These are phyloP conservation scores for Cytospora piceicola DNA, from an alignment of 2,329 filamentous ascomycete genomes.

Conservation along the genomic window DNA sequence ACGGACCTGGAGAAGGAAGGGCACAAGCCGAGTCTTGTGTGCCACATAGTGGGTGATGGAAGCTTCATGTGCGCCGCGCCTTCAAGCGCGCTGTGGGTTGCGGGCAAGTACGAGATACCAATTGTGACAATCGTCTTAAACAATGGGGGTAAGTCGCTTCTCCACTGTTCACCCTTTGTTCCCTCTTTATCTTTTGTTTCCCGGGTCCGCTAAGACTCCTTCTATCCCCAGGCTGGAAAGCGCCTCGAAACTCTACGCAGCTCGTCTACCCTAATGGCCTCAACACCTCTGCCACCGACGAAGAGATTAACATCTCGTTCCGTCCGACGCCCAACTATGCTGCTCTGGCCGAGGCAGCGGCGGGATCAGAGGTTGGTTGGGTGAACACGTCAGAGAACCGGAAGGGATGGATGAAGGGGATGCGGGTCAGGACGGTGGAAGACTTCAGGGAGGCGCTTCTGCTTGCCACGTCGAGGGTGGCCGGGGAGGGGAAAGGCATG, in stretches of 20 bases:
- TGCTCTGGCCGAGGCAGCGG: constrained; percentile 45
- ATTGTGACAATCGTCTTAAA: constrained; percentile 60
- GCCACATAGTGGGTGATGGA: constrained; percentile 62
- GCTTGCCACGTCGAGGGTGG: constrained; percentile 7
- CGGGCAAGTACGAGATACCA: constrained; percentile 57
- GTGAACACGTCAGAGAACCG: constrained; percentile 40
- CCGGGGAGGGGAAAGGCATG: not conserved
- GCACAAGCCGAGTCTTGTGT: constrained; percentile 52
- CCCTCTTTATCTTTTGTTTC: no score
- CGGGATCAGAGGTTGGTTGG: not conserved
- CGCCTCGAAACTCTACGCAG: constrained; percentile 58
- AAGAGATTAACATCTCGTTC: constrained; percentile 66
- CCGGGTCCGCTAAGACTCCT: not conserved
- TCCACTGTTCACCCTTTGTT: constrained; percentile 20
- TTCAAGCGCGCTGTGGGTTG: constrained; percentile 60
- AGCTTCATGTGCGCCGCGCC: constrained; percentile 60
- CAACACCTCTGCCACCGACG: constrained; percentile 57
- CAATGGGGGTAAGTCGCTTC: constrained; percentile 60
- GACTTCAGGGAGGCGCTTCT: constrained; percentile 1
- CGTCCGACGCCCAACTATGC: constrained; percentile 61
- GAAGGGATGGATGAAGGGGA: constrained; percentile 10
- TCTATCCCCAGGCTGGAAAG: constrained; percentile 34
- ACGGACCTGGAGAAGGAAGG: constrained; percentile 35
- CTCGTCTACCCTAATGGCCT: constrained; percentile 62
- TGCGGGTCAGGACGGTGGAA: constrained; percentile 9